Evolutionary conservation across 352 stramenopile species (phyloP).

Genomic region (Phytophthora vignae): DNA sequence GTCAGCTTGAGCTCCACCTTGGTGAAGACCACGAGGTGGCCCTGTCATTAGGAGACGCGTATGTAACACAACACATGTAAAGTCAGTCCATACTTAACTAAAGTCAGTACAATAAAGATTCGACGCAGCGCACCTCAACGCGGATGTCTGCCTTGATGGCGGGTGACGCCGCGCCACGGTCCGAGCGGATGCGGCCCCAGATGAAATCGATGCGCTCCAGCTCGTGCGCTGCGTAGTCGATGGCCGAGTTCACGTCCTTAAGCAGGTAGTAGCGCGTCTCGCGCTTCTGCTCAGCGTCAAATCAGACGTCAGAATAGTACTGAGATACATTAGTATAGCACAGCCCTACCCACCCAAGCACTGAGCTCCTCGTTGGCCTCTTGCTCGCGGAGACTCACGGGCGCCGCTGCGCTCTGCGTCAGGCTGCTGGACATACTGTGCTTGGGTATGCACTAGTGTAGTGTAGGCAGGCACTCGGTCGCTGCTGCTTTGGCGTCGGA

Average conservation of each 20-base stretch:
- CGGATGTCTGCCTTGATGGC: slow-evolving; percentile 76
- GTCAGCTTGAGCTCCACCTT: slow-evolving; percentile 77
- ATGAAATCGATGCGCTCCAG: slow-evolving; percentile 86
- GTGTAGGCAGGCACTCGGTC: neutral
- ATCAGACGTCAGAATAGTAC: slow-evolving; percentile 13
- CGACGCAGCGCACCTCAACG: slow-evolving; percentile 53
- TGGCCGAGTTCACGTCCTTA: slow-evolving; percentile 60
- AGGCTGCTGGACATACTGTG: slow-evolving; percentile 35
- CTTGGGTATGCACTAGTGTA: neutral
- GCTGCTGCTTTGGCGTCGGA: slow-evolving; percentile 17
- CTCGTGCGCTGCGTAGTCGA: slow-evolving; percentile 64
- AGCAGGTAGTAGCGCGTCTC: slow-evolving; percentile 70
- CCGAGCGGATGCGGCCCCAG: slow-evolving; percentile 81
- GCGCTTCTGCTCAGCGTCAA: slow-evolving; percentile 47
- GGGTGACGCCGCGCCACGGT: slow-evolving; percentile 47
- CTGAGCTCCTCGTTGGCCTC: slow-evolving; percentile 48
- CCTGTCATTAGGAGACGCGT: slow-evolving; percentile 41
- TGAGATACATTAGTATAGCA: neutral
- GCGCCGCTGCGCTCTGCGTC: slow-evolving; percentile 10
- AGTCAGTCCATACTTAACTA: neutral
- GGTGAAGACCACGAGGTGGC: slow-evolving; percentile 77
- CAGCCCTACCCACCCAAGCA: slow-evolving; percentile 50
- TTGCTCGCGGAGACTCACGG: slow-evolving; percentile 17
- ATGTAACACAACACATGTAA: slow-evolving; percentile 26
- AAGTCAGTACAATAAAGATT: slow-evolving; percentile 12